Evolutionary conservation across 805 yeast genomes (phyloP), one percentile per base, ranked within the genome.

Genomic region (Sugiyamaella boreocaroliniensis): DNA sequence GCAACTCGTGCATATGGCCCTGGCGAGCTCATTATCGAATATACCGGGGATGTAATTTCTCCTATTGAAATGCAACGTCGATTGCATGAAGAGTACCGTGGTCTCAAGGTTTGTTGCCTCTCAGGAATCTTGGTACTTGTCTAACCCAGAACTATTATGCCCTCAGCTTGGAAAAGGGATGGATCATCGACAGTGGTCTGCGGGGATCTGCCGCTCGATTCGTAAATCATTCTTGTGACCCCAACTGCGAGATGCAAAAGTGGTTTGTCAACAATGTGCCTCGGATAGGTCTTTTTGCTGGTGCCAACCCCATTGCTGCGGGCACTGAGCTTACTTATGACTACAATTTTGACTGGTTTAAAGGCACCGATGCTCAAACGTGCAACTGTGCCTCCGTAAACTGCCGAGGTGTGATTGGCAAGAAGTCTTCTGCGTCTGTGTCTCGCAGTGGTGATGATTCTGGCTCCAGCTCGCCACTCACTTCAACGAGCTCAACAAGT

Each of bases 321-420:
- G 79, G 77, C 29, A 71, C 71, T 11, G 81, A 77, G 55, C 61
- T 77, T 29, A 72, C 76, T 4, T 76, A 76, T 56, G 78, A 77
- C 60, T 77, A 77, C 55, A 76, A 76, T 54, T 75, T 75, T 50
- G 76, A 74, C 50, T 68, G 74, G 66, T 72, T 74, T 54, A 70
- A 69, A 10, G 71, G 74, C 14, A 70, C 77, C 1, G 67, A 64
- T 51, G 76, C 75, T 45, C 77, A 74, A 58, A 63, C 63, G 11
- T 77, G 81, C 53, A 66, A 62, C 51, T 77, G 81, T 58, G 77
- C 77, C 1, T 55, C 73, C 7, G 41, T 59, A 2, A 65, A 64
- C 26, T 77, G 81, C 53, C 62, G 75, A 3, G 78, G 78, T 2
- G 52, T 59, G 7, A 65, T 65, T 37, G 64, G 63, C 4, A 37